A percentile compares a stretch with the other conserved stretches of the same genome.
These are phyloP conservation scores for Suzukiozyma palmioleophila DNA, from an alignment of 1,139 yeast genomes.

Conservation along the genomic window DNA sequence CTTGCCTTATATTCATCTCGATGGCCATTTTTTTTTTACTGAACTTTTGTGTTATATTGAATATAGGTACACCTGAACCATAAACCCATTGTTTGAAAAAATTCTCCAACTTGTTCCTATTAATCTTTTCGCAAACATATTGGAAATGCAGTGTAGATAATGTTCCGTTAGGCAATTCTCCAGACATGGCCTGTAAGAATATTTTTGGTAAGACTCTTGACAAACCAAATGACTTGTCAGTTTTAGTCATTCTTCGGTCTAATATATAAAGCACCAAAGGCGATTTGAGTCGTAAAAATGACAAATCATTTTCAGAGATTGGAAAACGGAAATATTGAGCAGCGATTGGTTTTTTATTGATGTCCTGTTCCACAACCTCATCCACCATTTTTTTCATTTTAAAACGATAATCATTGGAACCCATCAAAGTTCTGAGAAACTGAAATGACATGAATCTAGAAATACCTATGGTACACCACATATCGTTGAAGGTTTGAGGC, in stretches of 20 bases:
- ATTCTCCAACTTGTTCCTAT: constrained; percentile 73
- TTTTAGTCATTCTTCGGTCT: constrained; percentile 91
- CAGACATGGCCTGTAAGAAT: constrained; percentile 92
- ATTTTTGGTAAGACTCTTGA: constrained; percentile 89
- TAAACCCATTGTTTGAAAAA: constrained; percentile 94
- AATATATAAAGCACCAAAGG: constrained; percentile 82
- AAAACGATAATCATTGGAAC: constrained; percentile 76
- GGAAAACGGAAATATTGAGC: constrained; percentile 65
- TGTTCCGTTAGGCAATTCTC: constrained; percentile 78
- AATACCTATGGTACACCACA: constrained; percentile 92
- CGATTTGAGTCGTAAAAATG: constrained; percentile 70
- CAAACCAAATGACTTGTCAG: constrained; percentile 90
- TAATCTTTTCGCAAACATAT: constrained; percentile 89
- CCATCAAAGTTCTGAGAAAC: constrained; percentile 69
- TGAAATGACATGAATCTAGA: constrained; percentile 79
- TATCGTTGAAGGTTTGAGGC: constrained; percentile 72
- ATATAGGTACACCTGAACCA: constrained; percentile 85
- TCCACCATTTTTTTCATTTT: constrained; percentile 64
- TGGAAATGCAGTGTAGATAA: constrained; percentile 83
- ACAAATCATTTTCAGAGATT: constrained; percentile 54
- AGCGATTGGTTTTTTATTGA: constrained; percentile 80
- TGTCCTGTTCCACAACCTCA: constrained; percentile 64
- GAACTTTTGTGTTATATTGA: constrained; percentile 84
- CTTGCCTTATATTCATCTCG: constrained; percentile 92
- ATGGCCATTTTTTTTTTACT: constrained; percentile 91